Evolutionary conservation across 1,284 basidiomycete species (phyloP), one percentile per base, ranked within the genome.

Genomic region (Cystobasidiaceae sp.): DNA sequence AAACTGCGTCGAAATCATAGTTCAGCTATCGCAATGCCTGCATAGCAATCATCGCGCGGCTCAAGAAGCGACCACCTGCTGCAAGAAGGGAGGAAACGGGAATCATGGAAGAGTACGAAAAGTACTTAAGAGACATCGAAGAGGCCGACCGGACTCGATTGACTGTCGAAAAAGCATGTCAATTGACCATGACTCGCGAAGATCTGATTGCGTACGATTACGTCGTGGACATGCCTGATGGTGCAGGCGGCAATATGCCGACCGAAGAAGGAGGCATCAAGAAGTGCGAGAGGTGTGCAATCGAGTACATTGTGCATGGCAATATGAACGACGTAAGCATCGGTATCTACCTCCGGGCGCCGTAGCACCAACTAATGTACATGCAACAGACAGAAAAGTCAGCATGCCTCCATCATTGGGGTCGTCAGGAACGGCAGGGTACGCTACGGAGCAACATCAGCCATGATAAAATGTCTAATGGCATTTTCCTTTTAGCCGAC

Each of bases 321-420:
- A 85, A 83, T 69, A 79, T 80, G 43, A 78, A 28, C 3, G 63
- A 63, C 59, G 71, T 70, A 54, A 37, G 68, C 37, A 15, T 3
- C 17, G 11, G 30, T 25, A 5, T 25, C 30, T 28, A 15, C 23
- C 23, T 23, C 32, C 30, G 52, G 28, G 13, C 2, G 41, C 17
- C 21, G 7, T 7, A 33, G 8, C 17, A 17, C 19, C 19, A 23
- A 23, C 50, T 27, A 9, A 55, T 5, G 0, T 2, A 32, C 11
- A 1, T n/a, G 4, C 19, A 43, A 25, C 32, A 79, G 61, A 82
- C 82, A 27, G 79, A 83, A 44, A 80, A 81, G 15, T 82, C 84
- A 1, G 82, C 86, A 68, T 97, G 93, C 75, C 77, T 81, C 0
- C 86, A 84, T 74, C 93, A 96, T 75, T 91, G 88, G 85, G 92